Base-by-base conservation (phyloP, 2,329 filamentous ascomycete genomes). In the Parascedosporium putredinis region DNA sequence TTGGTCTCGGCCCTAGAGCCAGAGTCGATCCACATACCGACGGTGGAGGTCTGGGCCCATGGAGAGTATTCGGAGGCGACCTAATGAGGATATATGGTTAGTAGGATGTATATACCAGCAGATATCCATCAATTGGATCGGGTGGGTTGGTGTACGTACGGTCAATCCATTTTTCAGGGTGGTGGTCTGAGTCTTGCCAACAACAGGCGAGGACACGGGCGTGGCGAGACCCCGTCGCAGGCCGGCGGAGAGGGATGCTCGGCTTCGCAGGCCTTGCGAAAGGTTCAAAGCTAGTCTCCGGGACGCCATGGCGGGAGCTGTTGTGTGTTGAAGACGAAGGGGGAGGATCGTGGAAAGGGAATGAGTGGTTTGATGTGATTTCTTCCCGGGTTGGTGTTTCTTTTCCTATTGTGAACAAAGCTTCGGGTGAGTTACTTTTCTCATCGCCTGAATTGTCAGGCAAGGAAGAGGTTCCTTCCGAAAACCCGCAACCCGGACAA, bases 1-100 rank as follows among this genome's bases (percentile, higher is more conserved):
- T 93, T 84, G 61, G 93, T 98, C 80, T 98, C 93, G 69, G 93
- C 89, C 71, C 93, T 82, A 71, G 89, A 96, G 68, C 93, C 93
- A 69, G 94, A 91, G 74, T 98, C 94, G 70, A 98, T 98, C 90
- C 93, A 98, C 59, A 98, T 88, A 68, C 93, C 93, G 63, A 97
- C 90, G 50, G 91, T 97, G 63, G 90, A 95, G 55, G 93, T 97
- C 78, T 97, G 90, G 64, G 91, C 91, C 79, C 89, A 97, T 62
- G 91, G 93, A 57, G 90, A 96, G 77, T 97, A 86, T 72, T 98
- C 91, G 62, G 93, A 95, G 60, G 93, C 93, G 68, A 98, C 89
- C 91, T 97, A 67, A 51, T 40, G 23, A 29, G 20, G 34, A 7
- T n/a, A 3, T 27, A 8, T 12, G 10, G 45, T 53, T 47, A 53